Percentiles rank a stretch among this genome's conserved stretches.
These are phyloP conservation scores for Hypoxylon fragiforme DNA, from an alignment of 495 filamentous ascomycete species.

Conservation along the genomic window DNA sequence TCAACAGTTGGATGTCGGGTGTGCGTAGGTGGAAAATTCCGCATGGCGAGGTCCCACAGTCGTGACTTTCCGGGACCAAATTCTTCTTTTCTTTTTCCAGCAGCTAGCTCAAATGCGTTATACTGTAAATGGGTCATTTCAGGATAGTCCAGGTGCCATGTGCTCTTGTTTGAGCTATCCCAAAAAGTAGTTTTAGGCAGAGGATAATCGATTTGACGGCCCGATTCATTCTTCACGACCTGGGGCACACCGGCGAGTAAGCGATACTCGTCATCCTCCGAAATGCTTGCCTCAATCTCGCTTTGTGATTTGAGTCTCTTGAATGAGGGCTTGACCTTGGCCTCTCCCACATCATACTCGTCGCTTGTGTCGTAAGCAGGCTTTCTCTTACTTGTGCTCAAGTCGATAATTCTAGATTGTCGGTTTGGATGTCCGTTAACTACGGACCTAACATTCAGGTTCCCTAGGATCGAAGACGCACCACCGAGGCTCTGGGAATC, in stretches of 20 bases:
- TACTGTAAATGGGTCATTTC: conserved; percentile 57
- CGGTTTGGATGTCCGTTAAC: conserved; percentile 16
- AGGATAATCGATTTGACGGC: conserved; percentile 53
- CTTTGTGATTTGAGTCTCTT: conserved; percentile 51
- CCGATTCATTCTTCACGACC: conserved; percentile 38
- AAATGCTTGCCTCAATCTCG: conserved; percentile 17
- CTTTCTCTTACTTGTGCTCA: conserved; percentile 52
- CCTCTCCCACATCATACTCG: conserved; percentile 32
- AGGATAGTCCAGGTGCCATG: conserved; percentile 57
- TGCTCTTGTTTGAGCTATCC: conserved; percentile 49
- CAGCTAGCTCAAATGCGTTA: conserved; percentile 47
- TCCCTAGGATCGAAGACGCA: conserved; percentile 46
- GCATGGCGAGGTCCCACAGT: conserved; percentile 52
- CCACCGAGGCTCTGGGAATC: conserved; percentile 50
- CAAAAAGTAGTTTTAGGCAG: conserved; percentile 55
- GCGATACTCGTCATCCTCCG: conserved; percentile 37
- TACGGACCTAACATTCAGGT: conserved; percentile 48
- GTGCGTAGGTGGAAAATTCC: conserved; percentile 48
- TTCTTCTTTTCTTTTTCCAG: conserved; percentile 46
- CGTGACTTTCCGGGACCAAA: conserved; percentile 48
- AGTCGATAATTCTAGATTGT: conserved; percentile 27
- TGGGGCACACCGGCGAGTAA: conserved; percentile 45
- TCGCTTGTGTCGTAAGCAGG: conserved; percentile 42
- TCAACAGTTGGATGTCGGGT: conserved; percentile 5
- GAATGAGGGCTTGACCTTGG: conserved; percentile 40